Base-by-base conservation (phyloP, 208 protist species). In the Trichomonas vaginalis region DNA sequence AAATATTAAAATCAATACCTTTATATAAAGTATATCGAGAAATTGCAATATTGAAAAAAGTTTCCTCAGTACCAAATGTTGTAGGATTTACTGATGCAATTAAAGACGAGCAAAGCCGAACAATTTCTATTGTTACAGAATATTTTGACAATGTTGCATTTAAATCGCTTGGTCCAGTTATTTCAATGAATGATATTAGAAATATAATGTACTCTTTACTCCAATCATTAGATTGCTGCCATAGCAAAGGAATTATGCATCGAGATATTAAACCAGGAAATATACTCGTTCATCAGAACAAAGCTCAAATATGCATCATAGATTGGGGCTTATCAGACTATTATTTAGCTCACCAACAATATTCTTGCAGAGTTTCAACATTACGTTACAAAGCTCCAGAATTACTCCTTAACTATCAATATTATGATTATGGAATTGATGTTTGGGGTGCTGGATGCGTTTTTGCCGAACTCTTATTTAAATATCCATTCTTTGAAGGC, bases 201-300 rank as follows among this genome's bases (percentile, higher is more conserved):
- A 35, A n/a, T 92, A n/a, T 92, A 17, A 92, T 92, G 45, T 51
- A 27, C 37, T n/a, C 15, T 56, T 32, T 92, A 17, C 86, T 92
- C 37, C 15, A 48, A 21, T 48, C 86, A 15, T 32, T 92, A 2
- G 45, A 92, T 51, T 92, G 15, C 6, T 92, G 45, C 4, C 45
- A 48, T 17, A 23, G 37, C 35, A 37, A 48, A 56, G 99, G 99
- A 40, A 99, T 99, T 92, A 99, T 99, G 97, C 99, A 99, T 96
- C 97, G 99, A 86, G 99, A 99, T 96, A 98, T 99, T 80, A 99
- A 99, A 97, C 99, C 99, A 45, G 98, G 99, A 96, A 99, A 99
- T 96, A 98, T 99, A 32, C 99, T 99, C 98, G 99, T 99, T 97
- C 98, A 99, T 96, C 99, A 99, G 97, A 96, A 98, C 83, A 97